A percentile compares a stretch with the other conserved stretches of the same genome.
These are phyloP conservation scores for Microascus cirrosus DNA, from an alignment of 2,329 filamentous ascomycete species.

Conservation along the genomic window DNA sequence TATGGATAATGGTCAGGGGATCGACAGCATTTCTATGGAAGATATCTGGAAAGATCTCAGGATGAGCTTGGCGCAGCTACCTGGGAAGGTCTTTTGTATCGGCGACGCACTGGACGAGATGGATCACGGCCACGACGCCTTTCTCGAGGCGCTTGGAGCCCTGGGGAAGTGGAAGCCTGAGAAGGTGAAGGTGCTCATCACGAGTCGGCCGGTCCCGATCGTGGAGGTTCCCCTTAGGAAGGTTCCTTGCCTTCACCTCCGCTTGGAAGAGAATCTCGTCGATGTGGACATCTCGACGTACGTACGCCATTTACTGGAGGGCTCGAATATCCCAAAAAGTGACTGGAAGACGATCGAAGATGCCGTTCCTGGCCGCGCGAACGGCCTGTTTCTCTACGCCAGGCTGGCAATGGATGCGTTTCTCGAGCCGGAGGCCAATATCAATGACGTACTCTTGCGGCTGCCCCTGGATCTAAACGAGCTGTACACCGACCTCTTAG, in stretches of 20 bases:
- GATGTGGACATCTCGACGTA: conserved; percentile 27
- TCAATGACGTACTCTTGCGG: conserved; percentile 13
- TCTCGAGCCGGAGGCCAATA: conserved; percentile 13
- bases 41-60: conserved; percentile 19
- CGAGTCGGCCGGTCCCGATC: conserved; percentile 24
- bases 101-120: conserved; percentile 36
- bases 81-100: conserved; percentile 21
- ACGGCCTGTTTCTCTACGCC: conserved; percentile 33
- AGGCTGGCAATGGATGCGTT: conserved; percentile 28
- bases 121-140: conserved; percentile 21
- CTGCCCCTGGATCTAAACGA: conserved; percentile 24
- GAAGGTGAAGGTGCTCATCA: conserved; percentile 28
- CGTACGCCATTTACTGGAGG: conserved; percentile 13
- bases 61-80: conserved; percentile 11
- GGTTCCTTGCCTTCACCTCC: conserved; percentile 14
- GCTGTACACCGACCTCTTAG: conserved; percentile 28
- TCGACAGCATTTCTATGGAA: conserved; percentile 8
- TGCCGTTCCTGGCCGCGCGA: conserved; percentile 21
- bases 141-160: conserved; percentile 19
- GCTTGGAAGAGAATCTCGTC: conserved; percentile 22
- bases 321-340: conserved; percentile 9
- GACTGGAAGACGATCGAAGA: conserved; percentile 12
- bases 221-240: conserved; percentile 18
- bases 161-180: conserved; percentile 19
- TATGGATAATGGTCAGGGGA: conserved; percentile 1